Evolutionary conservation across 2,329 filamentous ascomycete genomes (phyloP), one percentile per base, ranked within the genome.

Genomic region (Paecilomyces sp.): DNA sequence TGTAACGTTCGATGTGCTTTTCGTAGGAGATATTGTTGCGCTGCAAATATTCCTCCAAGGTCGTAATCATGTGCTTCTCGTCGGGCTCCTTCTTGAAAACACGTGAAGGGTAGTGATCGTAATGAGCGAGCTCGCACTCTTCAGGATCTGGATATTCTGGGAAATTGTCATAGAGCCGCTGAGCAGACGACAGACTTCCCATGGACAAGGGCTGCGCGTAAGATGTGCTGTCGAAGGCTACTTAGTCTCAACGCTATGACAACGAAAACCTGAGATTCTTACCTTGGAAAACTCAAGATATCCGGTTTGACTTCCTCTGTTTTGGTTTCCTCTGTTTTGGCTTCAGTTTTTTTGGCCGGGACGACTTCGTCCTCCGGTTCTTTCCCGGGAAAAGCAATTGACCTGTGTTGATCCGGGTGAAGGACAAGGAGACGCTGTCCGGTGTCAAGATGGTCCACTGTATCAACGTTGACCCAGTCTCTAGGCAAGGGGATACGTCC

Each of bases 401-500:
- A 15, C 15, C 4, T 8, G 15, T 18, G 1, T 47, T 15, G 13
- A 15, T 22, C 51, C 22, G 51, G 7, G 6, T 24, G 7, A 12
- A 11, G 51, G 13, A 7, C 13, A 1, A 11, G 18, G 12, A 11
- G 18, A 13, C 51, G 24, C 51, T 25, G 51, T n/a, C 3, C 1
- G 6, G 11, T 3, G 13, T 6, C 22, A 53, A 6, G 51, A 6
- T 11, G 22, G 13, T 15, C 34, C 24, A 54, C 52, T 30, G 54
- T 24, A 53, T 53, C 51, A n/a, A 12, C 9, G 22, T 53, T 30
- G 51, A 13, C 3, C 22, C 24, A 53, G n/a, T 1, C 12, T 5
- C 58, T 57, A 3, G 65, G 63, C 12, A 69, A 18, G 1, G 61
- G 58, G 12, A 69, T 61, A 4, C 65, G 54, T 1, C 66, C 67